Percentiles rank a stretch among this genome's conserved stretches.
Conservation (phyloP, 2,329 filamentous ascomycete species). For the Didymosphaeria variabile region DNA sequence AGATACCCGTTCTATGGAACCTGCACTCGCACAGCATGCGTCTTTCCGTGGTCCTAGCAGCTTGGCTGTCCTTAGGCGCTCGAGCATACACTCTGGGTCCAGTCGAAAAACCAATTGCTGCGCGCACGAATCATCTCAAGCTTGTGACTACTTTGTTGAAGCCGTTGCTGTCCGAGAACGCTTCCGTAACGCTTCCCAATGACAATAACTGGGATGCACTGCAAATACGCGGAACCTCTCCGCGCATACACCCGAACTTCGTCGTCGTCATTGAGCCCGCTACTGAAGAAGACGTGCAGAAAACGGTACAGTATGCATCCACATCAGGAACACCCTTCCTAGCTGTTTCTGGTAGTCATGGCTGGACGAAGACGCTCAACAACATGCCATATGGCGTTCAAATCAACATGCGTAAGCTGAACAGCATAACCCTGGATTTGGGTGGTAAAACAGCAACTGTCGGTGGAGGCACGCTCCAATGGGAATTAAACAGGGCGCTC, state of each 20-base stretch:
- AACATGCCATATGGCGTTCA: conserved; percentile 37
- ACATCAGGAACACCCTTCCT: conserved; percentile 47
- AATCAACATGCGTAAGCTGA: conserved; percentile 44
- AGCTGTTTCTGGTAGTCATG: conserved; percentile 47
- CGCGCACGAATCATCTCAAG: background rate
- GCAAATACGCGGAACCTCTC: conserved; percentile 28
- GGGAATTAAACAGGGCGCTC: conserved; percentile 36
- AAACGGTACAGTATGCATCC: conserved; percentile 21
- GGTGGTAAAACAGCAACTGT: conserved; percentile 35
- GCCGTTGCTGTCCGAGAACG: conserved; percentile 20
- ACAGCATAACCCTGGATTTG: conserved; percentile 31
- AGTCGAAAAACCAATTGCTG: background rate
- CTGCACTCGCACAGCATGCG: background rate
- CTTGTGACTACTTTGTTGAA: background rate
- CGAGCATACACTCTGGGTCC: background rate
- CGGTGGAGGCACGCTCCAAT: conserved; percentile 38
- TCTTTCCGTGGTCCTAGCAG: background rate
- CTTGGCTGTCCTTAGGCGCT: conserved; percentile 2
- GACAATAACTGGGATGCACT: conserved; percentile 25
- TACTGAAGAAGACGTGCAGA: conserved; percentile 28
- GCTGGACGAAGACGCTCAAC: conserved; percentile 38
- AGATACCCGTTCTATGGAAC: background rate
- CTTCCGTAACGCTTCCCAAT: conserved; percentile 25
- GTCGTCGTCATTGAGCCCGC: conserved; percentile 28
- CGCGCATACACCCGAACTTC: conserved; percentile 27